phyloP scores from a whole-genome alignment of 495 filamentous ascomycete species.

The Hypoxylon lienhwacheense region DNA sequence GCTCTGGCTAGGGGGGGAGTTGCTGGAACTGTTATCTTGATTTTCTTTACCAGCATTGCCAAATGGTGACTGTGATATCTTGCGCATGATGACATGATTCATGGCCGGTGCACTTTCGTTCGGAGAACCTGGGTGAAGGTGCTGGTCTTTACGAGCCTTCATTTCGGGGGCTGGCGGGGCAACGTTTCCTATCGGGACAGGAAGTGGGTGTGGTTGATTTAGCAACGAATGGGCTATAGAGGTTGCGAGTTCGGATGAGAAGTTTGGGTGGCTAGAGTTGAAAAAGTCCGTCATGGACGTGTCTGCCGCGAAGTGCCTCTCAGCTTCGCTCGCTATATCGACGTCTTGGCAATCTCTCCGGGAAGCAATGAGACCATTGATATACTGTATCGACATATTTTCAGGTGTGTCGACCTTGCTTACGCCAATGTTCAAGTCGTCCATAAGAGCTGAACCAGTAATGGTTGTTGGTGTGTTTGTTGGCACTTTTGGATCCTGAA shows the following conservation, averaged over 20 bases:
- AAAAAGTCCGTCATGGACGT: constrained; percentile 37
- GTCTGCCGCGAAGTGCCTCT: constrained; percentile 13
- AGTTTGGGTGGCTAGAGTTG: constrained; percentile 25
- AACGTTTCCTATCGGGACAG: constrained; percentile 34
- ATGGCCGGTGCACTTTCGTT: constrained; percentile 12
- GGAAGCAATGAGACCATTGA: neutral
- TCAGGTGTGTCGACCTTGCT: constrained; percentile 27
- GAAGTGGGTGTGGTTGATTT: constrained; percentile 47
- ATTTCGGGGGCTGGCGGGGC: constrained; percentile 39
- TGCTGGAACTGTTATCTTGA: constrained; percentile 25
- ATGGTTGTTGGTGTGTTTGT: constrained; percentile 45
- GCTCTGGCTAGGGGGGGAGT: constrained; percentile 34
- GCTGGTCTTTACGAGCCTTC: constrained; percentile 47
- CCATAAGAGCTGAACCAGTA: constrained; percentile 26
- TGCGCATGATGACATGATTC: constrained; percentile 37
- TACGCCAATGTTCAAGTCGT: constrained; percentile 32
- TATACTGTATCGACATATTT: constrained; percentile 24
- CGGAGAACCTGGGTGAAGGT: constrained; percentile 26
- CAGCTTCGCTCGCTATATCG: neutral
- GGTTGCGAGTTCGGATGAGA: constrained; percentile 43
- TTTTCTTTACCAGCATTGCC: constrained; percentile 28
- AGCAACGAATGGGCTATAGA: constrained; percentile 48
- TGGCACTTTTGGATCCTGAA: constrained; percentile 41
- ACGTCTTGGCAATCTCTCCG: neutral
- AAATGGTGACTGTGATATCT: constrained; percentile 43